Percentiles rank a stretch among this genome's conserved stretches.
Conservation (phyloP, 192 early-diverging fungal species). For the Diversispora eburnea region DNA sequence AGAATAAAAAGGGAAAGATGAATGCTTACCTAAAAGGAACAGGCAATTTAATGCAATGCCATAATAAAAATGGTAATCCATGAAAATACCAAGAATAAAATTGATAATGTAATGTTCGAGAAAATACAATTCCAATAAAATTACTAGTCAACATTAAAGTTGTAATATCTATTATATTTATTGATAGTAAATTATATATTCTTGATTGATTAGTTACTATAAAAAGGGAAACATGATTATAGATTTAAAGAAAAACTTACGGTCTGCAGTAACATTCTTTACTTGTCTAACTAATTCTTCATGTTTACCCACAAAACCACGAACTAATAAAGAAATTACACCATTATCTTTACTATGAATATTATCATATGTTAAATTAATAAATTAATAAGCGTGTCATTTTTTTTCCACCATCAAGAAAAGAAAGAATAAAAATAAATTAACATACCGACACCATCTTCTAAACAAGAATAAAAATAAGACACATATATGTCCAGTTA, state of each 20-base stretch:
- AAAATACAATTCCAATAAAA: conserved; percentile 86
- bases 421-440: background rate
- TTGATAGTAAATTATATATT: too few species aligned
- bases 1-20: background rate
- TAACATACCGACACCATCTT: conserved; percentile 54
- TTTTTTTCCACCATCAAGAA: background rate
- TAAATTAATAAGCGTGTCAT: background rate
- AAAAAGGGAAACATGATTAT: background rate
- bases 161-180: conserved; percentile 50
- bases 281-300: background rate
- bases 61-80: conserved; percentile 77
- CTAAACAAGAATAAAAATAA: conserved; percentile 56
- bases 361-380: background rate
- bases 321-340: conserved; percentile 25
- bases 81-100: conserved; percentile 96
- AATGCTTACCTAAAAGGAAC: conserved; percentile 19
- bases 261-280: conserved; percentile 32
- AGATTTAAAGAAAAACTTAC: conserved; percentile 24
- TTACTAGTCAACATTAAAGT: conserved; percentile 78
- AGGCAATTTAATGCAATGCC: conserved; percentile 46
- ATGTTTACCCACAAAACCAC: conserved; percentile 29
- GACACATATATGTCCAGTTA: conserved; percentile 58
- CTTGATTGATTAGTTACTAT: too few species aligned
- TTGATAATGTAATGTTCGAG: conserved; percentile 91
- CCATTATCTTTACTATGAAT: conserved; percentile 35